These are phyloP conservation scores for Pseudognaphalium luteoalbum DNA, from an alignment of 129 eudicot genomes.

Conservation along the genomic window DNA sequence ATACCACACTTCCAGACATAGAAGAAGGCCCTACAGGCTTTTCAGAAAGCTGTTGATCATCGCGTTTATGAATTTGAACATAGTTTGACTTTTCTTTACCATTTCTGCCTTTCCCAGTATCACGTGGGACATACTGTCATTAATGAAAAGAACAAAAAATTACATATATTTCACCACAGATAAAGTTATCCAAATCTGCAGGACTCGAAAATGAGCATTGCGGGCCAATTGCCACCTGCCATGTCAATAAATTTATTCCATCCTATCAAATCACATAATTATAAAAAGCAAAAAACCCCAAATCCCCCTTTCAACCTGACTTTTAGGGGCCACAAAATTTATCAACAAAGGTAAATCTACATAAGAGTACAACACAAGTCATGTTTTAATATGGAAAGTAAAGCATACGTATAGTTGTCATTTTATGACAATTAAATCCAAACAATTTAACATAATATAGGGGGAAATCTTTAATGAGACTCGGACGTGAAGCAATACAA, in stretches of 20 bases:
- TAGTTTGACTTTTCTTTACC: constrained; percentile 74
- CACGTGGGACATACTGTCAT: constrained; percentile 78
- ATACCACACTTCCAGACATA: constrained; percentile 47
- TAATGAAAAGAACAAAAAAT: constrained; percentile 18
- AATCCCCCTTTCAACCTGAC: not conserved
- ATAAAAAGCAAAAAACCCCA: not conserved
- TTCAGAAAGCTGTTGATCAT: constrained; percentile 51
- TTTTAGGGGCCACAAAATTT: not conserved
- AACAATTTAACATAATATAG: not conserved
- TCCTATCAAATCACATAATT: constrained; percentile 3
- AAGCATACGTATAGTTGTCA: not conserved
- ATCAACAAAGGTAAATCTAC: not conserved
- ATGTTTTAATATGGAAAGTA: not conserved
- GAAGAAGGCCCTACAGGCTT: constrained; percentile 40
- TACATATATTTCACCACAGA: constrained; percentile 21
- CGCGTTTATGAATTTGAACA: constrained; percentile 51
- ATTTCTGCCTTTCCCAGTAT: constrained; percentile 50
- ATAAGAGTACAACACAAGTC: not conserved
- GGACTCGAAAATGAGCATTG: constrained; percentile 15
- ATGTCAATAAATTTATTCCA: constrained; percentile 1
- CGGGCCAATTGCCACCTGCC: constrained; percentile 7
- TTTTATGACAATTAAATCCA: not conserved
- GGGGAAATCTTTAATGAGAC: not conserved
- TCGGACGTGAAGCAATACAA: not conserved
- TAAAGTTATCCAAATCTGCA: constrained; percentile 17